Evolutionary conservation across 2,329 filamentous ascomycete species (phyloP), one percentile per base, ranked within the genome.

Genomic region (Pyrenochaeta sp.): DNA sequence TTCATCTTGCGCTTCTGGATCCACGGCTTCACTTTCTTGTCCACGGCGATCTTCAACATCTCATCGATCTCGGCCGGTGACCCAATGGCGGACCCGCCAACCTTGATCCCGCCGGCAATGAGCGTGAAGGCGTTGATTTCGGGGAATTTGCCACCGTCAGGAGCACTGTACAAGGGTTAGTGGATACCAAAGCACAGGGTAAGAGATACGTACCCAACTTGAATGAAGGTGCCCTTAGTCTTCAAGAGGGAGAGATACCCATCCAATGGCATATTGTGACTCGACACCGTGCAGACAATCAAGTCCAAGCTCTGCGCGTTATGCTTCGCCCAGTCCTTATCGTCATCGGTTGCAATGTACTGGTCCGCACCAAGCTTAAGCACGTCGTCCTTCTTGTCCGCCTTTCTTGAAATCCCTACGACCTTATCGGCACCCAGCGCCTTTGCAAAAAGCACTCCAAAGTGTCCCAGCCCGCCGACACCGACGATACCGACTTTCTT

Each of bases 401-500:
- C 78, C 1, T 82, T 85, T 59, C 89, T 85, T 12, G 86, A 88
- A 64, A 91, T 85, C 8, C 86, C 88, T 19, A 88, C 86, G 12
- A 89, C 85, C 6, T 85, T 83, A 56, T 91, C 87, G 25, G 88
- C 88, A 9, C 88, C 89, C 0, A 94, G 79, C 0, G 91, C 91
- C 64, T 85, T 87, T 1, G 90, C 88, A 74, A 87, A 92, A 56
- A 92, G 80, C 10, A 93, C 72, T 1, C 85, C 91, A 61, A 92
- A 86, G 71, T 94, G 90, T 0, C 90, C 90, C 0, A 93, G 78
- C 0, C 91, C 90, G 15, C 91, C 91, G 9, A 92, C 81, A 52
- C 91, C 91, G 5, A 92, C 85, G 53, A 93, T 86, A 39, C 85
- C 90, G 19, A 93, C 88, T 77, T 90, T 90, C 81, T 91, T 91